Evolutionary conservation across 202 grass and related monocot genomes (phyloP), one percentile per base, ranked within the genome.

Genomic region (Setaria italica): DNA sequence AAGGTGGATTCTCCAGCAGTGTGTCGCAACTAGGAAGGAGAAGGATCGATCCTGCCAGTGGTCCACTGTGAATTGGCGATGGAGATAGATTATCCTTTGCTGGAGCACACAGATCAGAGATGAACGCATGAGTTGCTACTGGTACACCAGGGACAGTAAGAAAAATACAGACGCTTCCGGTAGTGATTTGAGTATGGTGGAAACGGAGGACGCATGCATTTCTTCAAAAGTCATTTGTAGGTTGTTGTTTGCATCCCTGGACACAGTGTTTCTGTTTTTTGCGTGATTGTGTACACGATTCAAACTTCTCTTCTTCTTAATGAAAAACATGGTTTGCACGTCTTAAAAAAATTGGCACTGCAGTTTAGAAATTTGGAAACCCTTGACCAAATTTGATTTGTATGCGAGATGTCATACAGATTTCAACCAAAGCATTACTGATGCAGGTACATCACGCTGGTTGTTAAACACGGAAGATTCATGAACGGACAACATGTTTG

Each of bases 41-140:
- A 48, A 70, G 51, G 45, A 47, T 67, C 13, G 37, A 35, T 37
- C 54, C 45, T 70, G 42, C 74, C 64, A 33, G 66, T 84, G 66
- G 21, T 11, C 34, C 78, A 42, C 0, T 3, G 21, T 63, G 58
- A 63, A 48, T 48, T 29, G 50, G 49, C 79, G 8, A 70, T 39
- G 12, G 16, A 33, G 29, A 33, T 53, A 49, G 16, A 17, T 53
- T 33, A 33, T 30, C 21, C 2, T 62, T 0, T 12, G 9, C 9
- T 25, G 25, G 13, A 2, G 5, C 32, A 3, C 15, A 41, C 7
- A 46, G 8, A 46, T 41, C 65, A 42, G 5, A 41, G 3, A 9
- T 9, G 7, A 19, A 16, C 6, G 14, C 33, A 39, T 9, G 15
- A 7, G 12, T 34, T 35, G 62, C 62, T 32, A 29, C 62, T 14